phyloP scores from a whole-genome alignment of 2,329 filamentous ascomycete species.

The Penicillium frequentans region DNA sequence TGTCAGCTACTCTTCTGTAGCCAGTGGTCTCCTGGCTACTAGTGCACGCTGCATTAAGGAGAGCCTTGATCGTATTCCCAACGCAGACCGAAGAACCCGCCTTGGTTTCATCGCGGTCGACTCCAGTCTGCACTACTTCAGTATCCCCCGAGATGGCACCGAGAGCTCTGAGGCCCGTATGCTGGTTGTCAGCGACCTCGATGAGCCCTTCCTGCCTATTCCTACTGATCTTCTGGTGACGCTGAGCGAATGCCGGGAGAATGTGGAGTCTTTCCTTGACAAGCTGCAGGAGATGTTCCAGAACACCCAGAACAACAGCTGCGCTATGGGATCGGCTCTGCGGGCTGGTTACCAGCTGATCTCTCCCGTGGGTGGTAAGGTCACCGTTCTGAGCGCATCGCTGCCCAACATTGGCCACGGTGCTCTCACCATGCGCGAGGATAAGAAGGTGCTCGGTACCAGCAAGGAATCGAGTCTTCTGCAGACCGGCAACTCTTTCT shows the following conservation, averaged over 20 bases:
- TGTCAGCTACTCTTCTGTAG: slow-evolving; percentile 86
- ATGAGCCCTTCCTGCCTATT: slow-evolving; percentile 94
- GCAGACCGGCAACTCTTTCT: slow-evolving; percentile 93
- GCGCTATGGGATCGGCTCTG: slow-evolving; percentile 93
- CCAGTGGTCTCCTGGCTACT: slow-evolving; percentile 87
- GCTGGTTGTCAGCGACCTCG: slow-evolving; percentile 91
- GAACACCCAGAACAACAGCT: slow-evolving; percentile 83
- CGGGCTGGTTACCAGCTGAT: slow-evolving; percentile 95
- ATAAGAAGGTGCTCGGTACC: slow-evolving; percentile 93
- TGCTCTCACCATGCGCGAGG: slow-evolving; percentile 88
- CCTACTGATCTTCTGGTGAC: slow-evolving; percentile 89
- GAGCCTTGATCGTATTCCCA: slow-evolving; percentile 95
- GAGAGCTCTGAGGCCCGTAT: slow-evolving; percentile 84
- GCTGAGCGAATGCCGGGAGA: slow-evolving; percentile 81
- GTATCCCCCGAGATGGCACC: slow-evolving; percentile 82
- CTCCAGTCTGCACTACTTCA: slow-evolving; percentile 93
- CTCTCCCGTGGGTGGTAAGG: slow-evolving; percentile 89
- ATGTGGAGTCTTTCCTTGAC: slow-evolving; percentile 85
- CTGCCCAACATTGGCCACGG: slow-evolving; percentile 88
- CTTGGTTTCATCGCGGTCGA: slow-evolving; percentile 96
- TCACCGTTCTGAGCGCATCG: slow-evolving; percentile 85
- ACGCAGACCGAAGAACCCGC: slow-evolving; percentile 87
- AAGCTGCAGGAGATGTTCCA: slow-evolving; percentile 97
- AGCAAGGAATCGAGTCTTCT: slow-evolving; percentile 85
- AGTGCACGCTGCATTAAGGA: slow-evolving; percentile 91